Percentiles rank a stretch among this genome's conserved stretches.
Evolutionary conservation across 2,329 filamentous ascomycete genomes (phyloP).

Genomic region (Rutstroemia sp.): DNA sequence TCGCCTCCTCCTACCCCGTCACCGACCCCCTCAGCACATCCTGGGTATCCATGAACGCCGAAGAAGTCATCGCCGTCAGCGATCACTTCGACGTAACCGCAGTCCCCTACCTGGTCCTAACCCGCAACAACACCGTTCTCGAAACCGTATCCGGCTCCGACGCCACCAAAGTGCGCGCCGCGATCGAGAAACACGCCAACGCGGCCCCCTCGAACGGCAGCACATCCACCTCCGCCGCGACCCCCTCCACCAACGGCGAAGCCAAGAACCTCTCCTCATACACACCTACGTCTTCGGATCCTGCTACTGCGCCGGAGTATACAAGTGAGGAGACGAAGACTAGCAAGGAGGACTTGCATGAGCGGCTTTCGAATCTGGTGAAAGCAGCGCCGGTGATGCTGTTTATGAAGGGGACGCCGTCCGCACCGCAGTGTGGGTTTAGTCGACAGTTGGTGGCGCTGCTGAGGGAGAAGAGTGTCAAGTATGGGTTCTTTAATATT

Average conservation of each 20-base stretch:
- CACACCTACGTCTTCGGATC: slow-evolving; percentile 13
- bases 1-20: slow-evolving; percentile 57
- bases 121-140: slow-evolving; percentile 66
- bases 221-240: slow-evolving; percentile 15
- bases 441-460: slow-evolving; percentile 81
- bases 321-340: slow-evolving; percentile 42
- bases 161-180: slow-evolving; percentile 72
- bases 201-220: background rate
- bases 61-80: slow-evolving; percentile 85
- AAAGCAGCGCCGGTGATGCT: slow-evolving; percentile 97
- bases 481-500: slow-evolving; percentile 99
- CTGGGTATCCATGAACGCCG: slow-evolving; percentile 89
- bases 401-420: slow-evolving; percentile 97
- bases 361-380: slow-evolving; percentile 74
- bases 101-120: slow-evolving; percentile 83
- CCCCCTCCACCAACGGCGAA: slow-evolving; percentile 29
- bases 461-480: slow-evolving; percentile 79
- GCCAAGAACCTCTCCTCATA: slow-evolving; percentile 32
- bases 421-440: slow-evolving; percentile 83
- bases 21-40: slow-evolving; percentile 56
- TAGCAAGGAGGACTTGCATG: slow-evolving; percentile 77
- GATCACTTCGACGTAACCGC: slow-evolving; percentile 92
- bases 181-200: slow-evolving; percentile 66
- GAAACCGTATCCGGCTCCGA: slow-evolving; percentile 88
- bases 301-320: slow-evolving; percentile 24